Evolutionary conservation across 768 basidiomycete genomes (phyloP).

Genomic region (Pholiota molesta): DNA sequence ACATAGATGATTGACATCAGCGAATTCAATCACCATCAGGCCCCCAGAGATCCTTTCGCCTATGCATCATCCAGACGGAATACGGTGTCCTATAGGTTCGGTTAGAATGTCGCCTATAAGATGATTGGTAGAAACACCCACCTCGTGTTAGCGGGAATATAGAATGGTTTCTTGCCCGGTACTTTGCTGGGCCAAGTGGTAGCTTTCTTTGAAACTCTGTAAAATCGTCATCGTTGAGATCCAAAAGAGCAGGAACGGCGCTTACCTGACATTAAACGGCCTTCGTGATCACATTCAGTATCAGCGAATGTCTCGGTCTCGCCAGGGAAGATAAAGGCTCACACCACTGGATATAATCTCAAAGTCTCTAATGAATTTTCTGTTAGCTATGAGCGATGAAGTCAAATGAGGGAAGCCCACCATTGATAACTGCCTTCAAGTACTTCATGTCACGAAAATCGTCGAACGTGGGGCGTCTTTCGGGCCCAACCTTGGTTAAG

Average conservation of each 20-base stretch:
- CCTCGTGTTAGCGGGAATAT: slow-evolving; percentile 33
- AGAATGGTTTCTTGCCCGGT: slow-evolving; percentile 34
- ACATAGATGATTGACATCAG: neutral
- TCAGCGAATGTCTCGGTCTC: neutral
- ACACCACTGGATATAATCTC: slow-evolving; percentile 56
- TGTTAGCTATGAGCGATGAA: no score
- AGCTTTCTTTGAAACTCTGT: neutral
- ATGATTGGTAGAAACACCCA: slow-evolving; percentile 1
- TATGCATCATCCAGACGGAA: slow-evolving; percentile 61
- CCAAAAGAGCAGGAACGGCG: neutral
- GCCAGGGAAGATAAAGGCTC: slow-evolving; percentile 17
- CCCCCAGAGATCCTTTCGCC: slow-evolving; percentile 66
- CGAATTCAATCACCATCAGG: slow-evolving; percentile 53
- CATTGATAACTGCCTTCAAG: slow-evolving; percentile 57
- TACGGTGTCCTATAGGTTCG: slow-evolving; percentile 38
- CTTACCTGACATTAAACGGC: slow-evolving; percentile 34
- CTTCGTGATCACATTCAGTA: slow-evolving; percentile 18
- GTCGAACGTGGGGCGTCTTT: slow-evolving; percentile 52
- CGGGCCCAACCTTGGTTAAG: slow-evolving; percentile 42
- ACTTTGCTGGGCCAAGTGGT: slow-evolving; percentile 11
- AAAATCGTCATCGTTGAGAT: neutral
- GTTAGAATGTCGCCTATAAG: no score
- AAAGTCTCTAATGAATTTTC: slow-evolving; percentile 39
- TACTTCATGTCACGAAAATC: slow-evolving; percentile 47
- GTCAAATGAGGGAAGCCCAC: neutral